Percentiles rank a stretch among this genome's conserved stretches.
These are phyloP conservation scores for Lactuca sativa DNA, from an alignment of 129 eudicot species.

Conservation along the genomic window DNA sequence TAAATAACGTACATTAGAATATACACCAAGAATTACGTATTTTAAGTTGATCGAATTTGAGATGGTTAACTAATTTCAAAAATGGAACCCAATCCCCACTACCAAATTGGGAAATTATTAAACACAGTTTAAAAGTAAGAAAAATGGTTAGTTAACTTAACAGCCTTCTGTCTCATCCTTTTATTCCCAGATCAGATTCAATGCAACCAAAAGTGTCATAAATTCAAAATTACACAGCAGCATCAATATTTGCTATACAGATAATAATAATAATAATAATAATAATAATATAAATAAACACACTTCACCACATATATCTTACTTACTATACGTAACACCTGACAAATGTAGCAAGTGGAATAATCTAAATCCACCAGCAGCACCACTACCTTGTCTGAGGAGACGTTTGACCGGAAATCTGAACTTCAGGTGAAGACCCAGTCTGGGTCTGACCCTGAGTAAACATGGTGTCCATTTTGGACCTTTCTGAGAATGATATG, in stretches of 20 bases:
- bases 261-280: conserved; percentile 3
- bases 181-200: conserved; percentile 33
- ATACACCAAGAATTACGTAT: too few species aligned
- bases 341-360: conserved; percentile 26
- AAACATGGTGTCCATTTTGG: conserved; percentile 47
- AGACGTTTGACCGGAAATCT: conserved; percentile 42
- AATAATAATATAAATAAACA: conserved; percentile 22
- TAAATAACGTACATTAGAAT: too few species aligned
- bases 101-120: too few species aligned
- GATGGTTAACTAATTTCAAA: not conserved
- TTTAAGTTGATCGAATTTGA: not conserved
- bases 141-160: not conserved
- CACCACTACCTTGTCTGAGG: conserved; percentile 40
- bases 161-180: conserved; percentile 31
- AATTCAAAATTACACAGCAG: conserved; percentile 39
- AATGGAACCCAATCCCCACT: not conserved
- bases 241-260: conserved; percentile 39
- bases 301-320: conserved; percentile 33
- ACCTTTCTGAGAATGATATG: conserved; percentile 47
- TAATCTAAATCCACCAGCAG: conserved; percentile 19
- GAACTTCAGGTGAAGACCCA: conserved; percentile 30
- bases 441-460: conserved; percentile 30
- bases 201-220: conserved; percentile 42
- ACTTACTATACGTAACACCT: conserved; percentile 34
- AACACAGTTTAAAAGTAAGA: not conserved